Percentiles rank a stretch among this genome's conserved stretches.
These are phyloP conservation scores for Sporisorium reilianum DNA, from an alignment of 1,284 basidiomycete species.

Conservation along the genomic window DNA sequence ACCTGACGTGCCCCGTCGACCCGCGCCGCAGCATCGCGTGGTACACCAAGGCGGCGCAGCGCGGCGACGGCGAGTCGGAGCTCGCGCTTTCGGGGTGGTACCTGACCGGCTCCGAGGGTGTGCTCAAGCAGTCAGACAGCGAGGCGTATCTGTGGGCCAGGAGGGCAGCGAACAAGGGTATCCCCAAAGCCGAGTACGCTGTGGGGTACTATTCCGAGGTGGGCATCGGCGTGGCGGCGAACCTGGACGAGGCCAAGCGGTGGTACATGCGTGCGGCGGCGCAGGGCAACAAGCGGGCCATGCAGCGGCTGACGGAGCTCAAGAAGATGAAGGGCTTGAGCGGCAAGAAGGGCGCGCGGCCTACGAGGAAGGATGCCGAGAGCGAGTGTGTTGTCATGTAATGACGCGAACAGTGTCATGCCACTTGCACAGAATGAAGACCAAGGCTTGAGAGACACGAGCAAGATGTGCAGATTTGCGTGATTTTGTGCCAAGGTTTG, in stretches of 20 bases:
- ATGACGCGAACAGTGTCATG: too few relatives aligned
- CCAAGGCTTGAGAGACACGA: too few relatives aligned
- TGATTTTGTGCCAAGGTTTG: too few relatives aligned
- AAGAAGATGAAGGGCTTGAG: slow-evolving; percentile 68
- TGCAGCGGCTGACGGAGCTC: slow-evolving; percentile 89
- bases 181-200: slow-evolving; percentile 79
- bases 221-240: slow-evolving; percentile 95
- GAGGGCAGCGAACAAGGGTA: slow-evolving; percentile 70
- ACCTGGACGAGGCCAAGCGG: slow-evolving; percentile 93
- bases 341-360: slow-evolving; percentile 55
- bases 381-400: slow-evolving; percentile 61
- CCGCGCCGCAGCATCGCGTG: slow-evolving; percentile 93
- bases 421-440: too few relatives aligned
- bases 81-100: slow-evolving; percentile 98
- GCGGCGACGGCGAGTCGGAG: slow-evolving; percentile 93
- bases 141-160: slow-evolving; percentile 83
- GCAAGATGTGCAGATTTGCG: too few relatives aligned
- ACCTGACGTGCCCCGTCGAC: slow-evolving; percentile 89
- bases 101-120: slow-evolving; percentile 82
- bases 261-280: slow-evolving; percentile 93
- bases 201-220: slow-evolving; percentile 92
- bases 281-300: slow-evolving; percentile 92
- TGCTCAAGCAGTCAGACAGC: slow-evolving; percentile 95
- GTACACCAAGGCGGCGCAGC: slow-evolving; percentile 98
- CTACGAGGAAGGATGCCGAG: slow-evolving; percentile 61